Base-by-base conservation (phyloP, 768 basidiomycete genomes). In the Chiua virens region DNA sequence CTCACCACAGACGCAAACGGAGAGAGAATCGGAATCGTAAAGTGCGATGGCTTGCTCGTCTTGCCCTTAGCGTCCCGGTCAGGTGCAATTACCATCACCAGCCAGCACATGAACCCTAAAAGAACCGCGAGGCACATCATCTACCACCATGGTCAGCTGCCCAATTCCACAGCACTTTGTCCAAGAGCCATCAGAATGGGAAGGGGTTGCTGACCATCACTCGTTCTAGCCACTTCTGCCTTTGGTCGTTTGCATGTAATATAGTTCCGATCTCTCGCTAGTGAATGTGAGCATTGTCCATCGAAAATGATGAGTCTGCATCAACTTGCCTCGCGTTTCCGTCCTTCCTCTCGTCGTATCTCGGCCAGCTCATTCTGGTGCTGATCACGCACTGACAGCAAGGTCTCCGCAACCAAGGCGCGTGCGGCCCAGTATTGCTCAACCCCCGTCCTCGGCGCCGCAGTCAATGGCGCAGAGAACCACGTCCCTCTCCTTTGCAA, bases 1-100 rank as follows among this genome's bases (percentile, higher is more conserved):
- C 67, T 27, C 21, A 89, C 87, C 62, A 89, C 88, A 10, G 86
- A 88, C 3, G 86, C 79, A 58, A 89, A 90, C 0, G 87, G 88
- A 0, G 88, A 90, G 17, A 90, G 65, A 4, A 90, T 83, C 5
- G 88, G 87, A 21, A 90, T 85, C 0, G 87, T 89, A 63, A 88
- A 88, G 62, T 89, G 88, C 1, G 78, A 73, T 1, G 84, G 52
- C 43, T 46, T 55, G 55, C 22, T 30, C 45, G 84, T 49, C 43
- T 46, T 55, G 55, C 22, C 34, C 45, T 47, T 59, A 46, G 50
- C 39, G 18, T 52, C 47, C 20, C 50, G 49, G 42, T 49, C 52
- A 45, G 62, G 52, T 20, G 63, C 34, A 27, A 53, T 45, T 41
- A 53, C 45, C 47, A 51, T 49, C 58, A 57, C 47, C 53, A 65